Percentiles rank a stretch among this genome's conserved stretches.
These are phyloP conservation scores for Margaritispora aquatica DNA, from an alignment of 495 filamentous ascomycete genomes.

Conservation along the genomic window DNA sequence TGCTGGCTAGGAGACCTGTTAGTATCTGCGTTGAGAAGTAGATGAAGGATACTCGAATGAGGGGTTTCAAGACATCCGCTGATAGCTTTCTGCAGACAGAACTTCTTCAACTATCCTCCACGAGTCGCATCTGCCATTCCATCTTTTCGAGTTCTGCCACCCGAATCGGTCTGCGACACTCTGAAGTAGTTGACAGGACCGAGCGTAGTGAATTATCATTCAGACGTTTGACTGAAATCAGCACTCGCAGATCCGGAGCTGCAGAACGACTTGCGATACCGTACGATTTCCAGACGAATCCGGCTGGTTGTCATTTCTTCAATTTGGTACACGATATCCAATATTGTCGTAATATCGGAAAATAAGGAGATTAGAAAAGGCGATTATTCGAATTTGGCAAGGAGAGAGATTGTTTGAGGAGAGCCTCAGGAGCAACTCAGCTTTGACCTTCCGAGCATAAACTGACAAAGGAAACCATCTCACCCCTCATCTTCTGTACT, in stretches of 20 bases:
- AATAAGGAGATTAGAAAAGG: background rate
- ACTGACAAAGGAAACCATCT: background rate
- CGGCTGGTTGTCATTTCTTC: background rate
- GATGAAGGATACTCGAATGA: background rate
- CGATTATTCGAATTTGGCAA: background rate
- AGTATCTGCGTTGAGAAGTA: background rate
- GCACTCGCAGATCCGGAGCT: background rate
- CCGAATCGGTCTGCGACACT: background rate
- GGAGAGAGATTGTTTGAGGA: background rate
- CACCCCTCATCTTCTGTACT: background rate
- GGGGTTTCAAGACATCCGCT: background rate
- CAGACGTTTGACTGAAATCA: background rate
- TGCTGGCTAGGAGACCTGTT: background rate
- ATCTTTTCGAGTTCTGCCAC: background rate
- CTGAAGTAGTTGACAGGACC: slow-evolving; percentile 9
- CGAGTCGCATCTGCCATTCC: slow-evolving; percentile 4
- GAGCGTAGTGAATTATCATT: slow-evolving; percentile 12
- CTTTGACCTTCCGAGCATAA: background rate
- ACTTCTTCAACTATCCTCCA: background rate
- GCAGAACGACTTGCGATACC: background rate
- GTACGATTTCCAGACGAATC: background rate
- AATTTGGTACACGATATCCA: background rate
- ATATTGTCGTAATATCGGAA: background rate
- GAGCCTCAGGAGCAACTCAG: background rate
- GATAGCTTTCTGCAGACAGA: slow-evolving; percentile 4